Base-by-base conservation (phyloP, 768 basidiomycete genomes). In the Trametes punicea region DNA sequence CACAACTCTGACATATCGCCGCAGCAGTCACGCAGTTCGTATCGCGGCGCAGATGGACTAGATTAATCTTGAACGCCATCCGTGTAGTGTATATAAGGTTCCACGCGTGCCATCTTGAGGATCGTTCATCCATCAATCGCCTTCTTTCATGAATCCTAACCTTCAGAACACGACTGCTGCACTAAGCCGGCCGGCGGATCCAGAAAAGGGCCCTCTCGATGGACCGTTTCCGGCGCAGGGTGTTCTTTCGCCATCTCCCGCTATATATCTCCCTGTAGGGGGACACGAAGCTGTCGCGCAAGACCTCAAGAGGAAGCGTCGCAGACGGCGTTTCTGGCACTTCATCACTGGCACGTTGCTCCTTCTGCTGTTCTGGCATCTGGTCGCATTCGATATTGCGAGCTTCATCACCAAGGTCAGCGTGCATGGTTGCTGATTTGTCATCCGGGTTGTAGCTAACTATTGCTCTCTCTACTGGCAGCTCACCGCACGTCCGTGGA, bases 301-400 rank as follows among this genome's bases (percentile, higher is more conserved):
- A 30, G 53, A 51, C 36, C 58, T 42, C 33, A 33, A 42, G 41
- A 46, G 58, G 25, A 51, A 51, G 34, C 33, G n/a, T 18, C 45
- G 58, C 48, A 55, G 58, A 53, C 58, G 53, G 3, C 53, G 58
- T 18, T 51, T 60, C 58, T 60, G 58, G 58, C 45, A 60, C 49
- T 46, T 60, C 26, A 25, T 39, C 10, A 38, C 45, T 38, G 55
- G 58, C 38, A 13, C 48, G 10, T 7, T 60, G 9, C 26, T 60
- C 18, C 46, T 49, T 16, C 23, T 60, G 26, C 8, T 39, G 8
- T 55, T 50, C 16, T 10, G 49, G 21, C 49, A 39, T n/a, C 58
- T 50, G 8, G 21, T 60, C 27, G 25, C 40, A 9, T n/a, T 20
- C 34, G 15, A 15, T 23, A 23, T 41, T 20, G 39, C 31, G 20